These are phyloP conservation scores for Mycosphaerella arachidis DNA, from an alignment of 2,329 filamentous ascomycete species.

Conservation along the genomic window DNA sequence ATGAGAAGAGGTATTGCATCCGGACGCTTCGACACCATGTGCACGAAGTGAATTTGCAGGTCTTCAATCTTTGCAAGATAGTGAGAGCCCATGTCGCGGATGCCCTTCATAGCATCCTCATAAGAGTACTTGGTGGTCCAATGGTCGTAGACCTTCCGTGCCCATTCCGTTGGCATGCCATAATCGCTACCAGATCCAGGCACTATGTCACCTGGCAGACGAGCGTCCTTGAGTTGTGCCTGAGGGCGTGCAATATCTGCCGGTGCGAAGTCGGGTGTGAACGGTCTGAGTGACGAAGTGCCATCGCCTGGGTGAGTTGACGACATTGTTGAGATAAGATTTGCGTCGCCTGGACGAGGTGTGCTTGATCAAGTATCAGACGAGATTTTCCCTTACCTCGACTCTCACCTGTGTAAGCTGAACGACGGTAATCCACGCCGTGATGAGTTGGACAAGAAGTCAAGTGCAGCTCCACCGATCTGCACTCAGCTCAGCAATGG, in stretches of 20 bases:
- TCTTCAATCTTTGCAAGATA: conserved; percentile 35
- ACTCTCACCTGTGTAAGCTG: no score
- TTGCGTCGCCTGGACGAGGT: no score
- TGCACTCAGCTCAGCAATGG: neutral
- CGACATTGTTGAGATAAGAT: no score
- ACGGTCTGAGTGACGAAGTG: conserved; percentile 29
- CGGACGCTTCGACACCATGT: conserved; percentile 31
- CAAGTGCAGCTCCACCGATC: neutral
- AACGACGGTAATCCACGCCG: no score
- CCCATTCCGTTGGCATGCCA: conserved; percentile 34
- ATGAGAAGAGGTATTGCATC: conserved; percentile 41
- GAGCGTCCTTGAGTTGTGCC: conserved; percentile 34
- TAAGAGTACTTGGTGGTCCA: conserved; percentile 36
- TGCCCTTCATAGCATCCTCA: conserved; percentile 30
- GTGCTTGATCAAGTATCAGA: no score
- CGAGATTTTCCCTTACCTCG: no score
- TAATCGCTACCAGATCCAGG: conserved; percentile 35
- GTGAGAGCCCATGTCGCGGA: conserved; percentile 33
- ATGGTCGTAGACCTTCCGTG: conserved; percentile 31
- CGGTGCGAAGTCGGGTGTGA: conserved; percentile 33
- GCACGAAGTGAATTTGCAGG: conserved; percentile 39
- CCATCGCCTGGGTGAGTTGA: neutral
- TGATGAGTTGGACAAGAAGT: neutral
- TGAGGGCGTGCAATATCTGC: conserved; percentile 36
- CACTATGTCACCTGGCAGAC: conserved; percentile 34